Base-by-base conservation (phyloP, 208 protist species). In the Trypanosoma cruzi region DNA sequence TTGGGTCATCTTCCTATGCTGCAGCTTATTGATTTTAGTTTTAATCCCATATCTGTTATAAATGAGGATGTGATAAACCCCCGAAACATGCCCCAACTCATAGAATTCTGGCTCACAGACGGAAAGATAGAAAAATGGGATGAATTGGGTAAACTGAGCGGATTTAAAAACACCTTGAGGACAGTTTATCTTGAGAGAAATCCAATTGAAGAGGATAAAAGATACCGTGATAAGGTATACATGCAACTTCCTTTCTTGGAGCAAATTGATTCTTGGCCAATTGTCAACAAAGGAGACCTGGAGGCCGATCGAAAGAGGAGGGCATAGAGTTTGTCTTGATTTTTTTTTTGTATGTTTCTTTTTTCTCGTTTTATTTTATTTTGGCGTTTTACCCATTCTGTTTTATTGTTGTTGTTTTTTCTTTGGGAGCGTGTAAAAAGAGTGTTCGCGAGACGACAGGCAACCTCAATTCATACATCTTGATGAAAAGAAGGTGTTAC, bases 21-120 rank as follows among this genome's bases (percentile, higher is more conserved):
- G 2, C 64, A 61, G 6, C 64, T 89, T 13, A 66, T 97, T 1
- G 92, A 97, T 59, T 82, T 90, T 73, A 93, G 88, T 62, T 93
- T 93, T 75, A 96, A 97, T 68, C 85, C 88, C 0, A 92, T 97
- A 40, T 68, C 68, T 26, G 56, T 36, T 42, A 93, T 97, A 64
- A 89, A 88, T 71, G 79, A 71, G 13, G 73, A 78, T 8, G 75
- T 80, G 8, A 73, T 96, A 22, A 92, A 93, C 69, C 57, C 72
- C 0, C 52, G 53, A 20, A 94, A 84, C 32, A 85, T 96, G 84
- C 88, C 90, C 4, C 37, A 73, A 22, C 78, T 97, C 14, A 69
- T 91, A 61, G 90, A 97, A 63, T 97, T 97, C 64, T 97, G 93
- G 91, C 75, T 96, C 18, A 97, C 90, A 10, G 88, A 96, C 53